These are phyloP conservation scores for Botryotinia narcissicola DNA, from an alignment of 2,329 filamentous ascomycete genomes.

Conservation along the genomic window DNA sequence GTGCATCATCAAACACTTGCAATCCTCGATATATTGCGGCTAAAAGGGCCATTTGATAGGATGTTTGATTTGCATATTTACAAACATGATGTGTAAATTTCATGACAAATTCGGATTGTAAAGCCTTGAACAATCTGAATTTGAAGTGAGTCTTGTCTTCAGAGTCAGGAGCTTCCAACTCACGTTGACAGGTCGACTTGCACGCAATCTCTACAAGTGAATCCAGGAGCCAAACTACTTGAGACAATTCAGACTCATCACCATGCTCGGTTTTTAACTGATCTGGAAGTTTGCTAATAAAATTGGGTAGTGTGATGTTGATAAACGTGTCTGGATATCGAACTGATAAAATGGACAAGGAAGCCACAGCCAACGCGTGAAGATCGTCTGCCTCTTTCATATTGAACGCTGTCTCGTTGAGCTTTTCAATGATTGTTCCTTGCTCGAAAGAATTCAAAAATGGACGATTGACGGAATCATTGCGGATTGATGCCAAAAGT, in stretches of 20 bases:
- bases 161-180: slow-evolving; percentile 9
- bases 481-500: slow-evolving; percentile 30
- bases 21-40: slow-evolving; percentile 30
- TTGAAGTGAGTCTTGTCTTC: slow-evolving; percentile 21
- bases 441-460: slow-evolving; percentile 31
- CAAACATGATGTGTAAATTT: slow-evolving; percentile 24
- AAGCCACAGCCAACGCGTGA: slow-evolving; percentile 26
- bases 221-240: slow-evolving; percentile 26
- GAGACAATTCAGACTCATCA: slow-evolving; percentile 19
- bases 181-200: slow-evolving; percentile 23
- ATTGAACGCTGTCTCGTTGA: slow-evolving; percentile 29
- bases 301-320: slow-evolving; percentile 30
- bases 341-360: slow-evolving; percentile 30
- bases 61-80: slow-evolving; percentile 23
- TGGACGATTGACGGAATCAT: slow-evolving; percentile 16
- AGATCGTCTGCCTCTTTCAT: slow-evolving; percentile 23
- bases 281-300: slow-evolving; percentile 32
- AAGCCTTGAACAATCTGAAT: slow-evolving; percentile 31
- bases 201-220: slow-evolving; percentile 31
- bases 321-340: slow-evolving; percentile 29
- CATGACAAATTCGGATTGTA: slow-evolving; percentile 25
- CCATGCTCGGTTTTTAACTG: slow-evolving; percentile 15
- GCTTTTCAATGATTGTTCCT: slow-evolving; percentile 30
- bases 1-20: slow-evolving; percentile 29
- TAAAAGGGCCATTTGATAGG: slow-evolving; percentile 30